Conservation (phyloP, 1,139 yeast genomes). For the Arxiozyma heterogenica region DNA sequence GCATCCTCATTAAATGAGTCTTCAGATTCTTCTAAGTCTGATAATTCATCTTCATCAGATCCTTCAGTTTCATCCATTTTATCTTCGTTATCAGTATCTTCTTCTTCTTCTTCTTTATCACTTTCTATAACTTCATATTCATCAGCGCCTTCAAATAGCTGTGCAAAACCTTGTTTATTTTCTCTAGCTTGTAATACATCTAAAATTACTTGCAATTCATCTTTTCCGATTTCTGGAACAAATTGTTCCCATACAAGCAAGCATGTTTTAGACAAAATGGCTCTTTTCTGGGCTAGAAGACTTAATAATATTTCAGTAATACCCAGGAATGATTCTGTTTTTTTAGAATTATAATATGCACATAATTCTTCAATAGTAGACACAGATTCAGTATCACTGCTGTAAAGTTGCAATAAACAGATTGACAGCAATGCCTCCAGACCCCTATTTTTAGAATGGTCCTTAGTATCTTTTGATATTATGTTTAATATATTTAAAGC, state of each 20-base stretch:
- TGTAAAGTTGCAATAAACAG: slow-evolving; percentile 67
- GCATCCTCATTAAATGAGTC: slow-evolving; percentile 24
- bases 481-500: slow-evolving; percentile 43
- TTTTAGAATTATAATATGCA: slow-evolving; percentile 40
- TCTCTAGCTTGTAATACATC: slow-evolving; percentile 70
- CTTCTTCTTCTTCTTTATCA: slow-evolving; percentile 70
- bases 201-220: slow-evolving; percentile 49
- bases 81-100: slow-evolving; percentile 56
- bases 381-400: slow-evolving; percentile 73
- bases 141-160: slow-evolving; percentile 59
- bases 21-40: slow-evolving; percentile 18
- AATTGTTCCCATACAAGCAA: slow-evolving; percentile 69
- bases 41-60: slow-evolving; percentile 31
- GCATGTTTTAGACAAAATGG: slow-evolving; percentile 62
- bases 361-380: slow-evolving; percentile 66
- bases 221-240: slow-evolving; percentile 38
- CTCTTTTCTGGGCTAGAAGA: slow-evolving; percentile 62
- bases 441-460: slow-evolving; percentile 34
- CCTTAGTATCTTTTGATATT: slow-evolving; percentile 34
- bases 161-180: slow-evolving; percentile 71
- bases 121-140: slow-evolving; percentile 60
- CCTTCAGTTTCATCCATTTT: slow-evolving; percentile 38
- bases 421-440: slow-evolving; percentile 66
- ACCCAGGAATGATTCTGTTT: slow-evolving; percentile 41
- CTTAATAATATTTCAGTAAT: slow-evolving; percentile 75